Conservation (phyloP, 768 basidiomycete genomes). For the Lactarius trivialis region DNA sequence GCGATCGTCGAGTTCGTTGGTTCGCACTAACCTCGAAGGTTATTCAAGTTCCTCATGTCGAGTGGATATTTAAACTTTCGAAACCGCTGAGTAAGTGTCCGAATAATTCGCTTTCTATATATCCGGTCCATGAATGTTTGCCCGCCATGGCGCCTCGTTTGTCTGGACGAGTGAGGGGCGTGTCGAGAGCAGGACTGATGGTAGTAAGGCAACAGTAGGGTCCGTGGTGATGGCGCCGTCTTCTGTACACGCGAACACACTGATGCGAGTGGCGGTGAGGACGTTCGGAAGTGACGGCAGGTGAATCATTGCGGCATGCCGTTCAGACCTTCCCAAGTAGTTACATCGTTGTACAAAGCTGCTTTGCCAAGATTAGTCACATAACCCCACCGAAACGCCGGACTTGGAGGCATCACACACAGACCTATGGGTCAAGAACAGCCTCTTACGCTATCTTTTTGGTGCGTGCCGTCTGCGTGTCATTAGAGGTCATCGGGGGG, state of each 20-base stretch:
- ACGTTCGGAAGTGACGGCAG: neutral
- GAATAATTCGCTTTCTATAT: neutral
- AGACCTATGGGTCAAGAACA: constrained; percentile 1
- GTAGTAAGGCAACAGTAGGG: neutral
- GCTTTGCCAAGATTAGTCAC: neutral
- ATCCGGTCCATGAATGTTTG: neutral
- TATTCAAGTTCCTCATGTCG: constrained; percentile 1
- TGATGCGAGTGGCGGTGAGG: constrained; percentile 1
- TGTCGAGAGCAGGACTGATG: neutral
- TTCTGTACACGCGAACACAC: neutral
- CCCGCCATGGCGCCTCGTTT: neutral
- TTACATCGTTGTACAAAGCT: neutral
- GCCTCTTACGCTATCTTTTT: constrained; percentile 17
- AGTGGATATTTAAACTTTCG: neutral
- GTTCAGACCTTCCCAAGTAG: neutral
- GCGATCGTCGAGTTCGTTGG: neutral
- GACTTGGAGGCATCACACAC: neutral
- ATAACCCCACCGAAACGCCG: neutral
- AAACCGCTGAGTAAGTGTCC: neutral
- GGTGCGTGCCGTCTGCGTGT: constrained; percentile 19
- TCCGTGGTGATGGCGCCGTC: neutral
- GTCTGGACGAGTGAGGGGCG: neutral
- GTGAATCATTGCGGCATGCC: constrained; percentile 1
- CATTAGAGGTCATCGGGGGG: constrained; percentile 16
- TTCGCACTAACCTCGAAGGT: neutral